Conservation (phyloP, 2,329 filamentous ascomycete species). For the Pezicula neosporulosa region DNA sequence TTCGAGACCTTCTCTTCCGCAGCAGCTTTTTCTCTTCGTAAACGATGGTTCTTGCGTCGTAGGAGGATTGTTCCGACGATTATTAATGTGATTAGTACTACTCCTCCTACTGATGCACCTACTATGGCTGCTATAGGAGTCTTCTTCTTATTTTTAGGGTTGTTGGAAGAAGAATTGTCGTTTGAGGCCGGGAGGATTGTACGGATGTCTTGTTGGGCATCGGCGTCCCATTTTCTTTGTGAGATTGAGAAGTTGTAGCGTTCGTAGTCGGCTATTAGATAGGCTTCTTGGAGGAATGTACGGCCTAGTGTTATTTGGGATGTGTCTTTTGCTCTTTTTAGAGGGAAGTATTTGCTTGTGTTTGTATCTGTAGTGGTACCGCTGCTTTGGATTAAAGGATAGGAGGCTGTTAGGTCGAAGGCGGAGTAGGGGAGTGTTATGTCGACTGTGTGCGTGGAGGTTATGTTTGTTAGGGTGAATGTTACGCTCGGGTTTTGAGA, state of each 20-base stretch:
- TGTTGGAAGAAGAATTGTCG: too few species aligned
- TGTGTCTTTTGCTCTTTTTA: constrained; percentile 15
- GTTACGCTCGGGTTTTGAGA: constrained; percentile 22
- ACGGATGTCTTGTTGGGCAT: neutral
- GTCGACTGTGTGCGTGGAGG: constrained; percentile 5
- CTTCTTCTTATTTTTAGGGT: too few species aligned
- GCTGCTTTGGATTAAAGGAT: constrained; percentile 12
- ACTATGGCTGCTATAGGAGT: too few species aligned
- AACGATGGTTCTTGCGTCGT: too few species aligned
- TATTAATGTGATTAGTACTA: too few species aligned
- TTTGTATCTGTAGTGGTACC: constrained; percentile 12
- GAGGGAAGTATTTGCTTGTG: constrained; percentile 19
- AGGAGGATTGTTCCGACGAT: too few species aligned
- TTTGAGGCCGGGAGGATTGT: neutral
- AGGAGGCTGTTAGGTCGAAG: constrained; percentile 21
- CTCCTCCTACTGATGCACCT: too few species aligned
- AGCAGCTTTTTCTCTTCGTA: too few species aligned
- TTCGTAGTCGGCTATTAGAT: constrained; percentile 35
- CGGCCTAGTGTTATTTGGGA: constrained; percentile 22
- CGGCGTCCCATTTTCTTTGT: constrained; percentile 21
- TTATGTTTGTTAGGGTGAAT: constrained; percentile 19
- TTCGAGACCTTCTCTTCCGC: too few species aligned
- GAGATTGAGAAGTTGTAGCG: constrained; percentile 33
- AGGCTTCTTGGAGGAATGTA: constrained; percentile 27
- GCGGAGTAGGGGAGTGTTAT: constrained; percentile 23